A percentile compares a stretch with the other conserved stretches of the same genome.
Conservation (phyloP, 768 basidiomycete species). For the Tylopilus sp. region DNA sequence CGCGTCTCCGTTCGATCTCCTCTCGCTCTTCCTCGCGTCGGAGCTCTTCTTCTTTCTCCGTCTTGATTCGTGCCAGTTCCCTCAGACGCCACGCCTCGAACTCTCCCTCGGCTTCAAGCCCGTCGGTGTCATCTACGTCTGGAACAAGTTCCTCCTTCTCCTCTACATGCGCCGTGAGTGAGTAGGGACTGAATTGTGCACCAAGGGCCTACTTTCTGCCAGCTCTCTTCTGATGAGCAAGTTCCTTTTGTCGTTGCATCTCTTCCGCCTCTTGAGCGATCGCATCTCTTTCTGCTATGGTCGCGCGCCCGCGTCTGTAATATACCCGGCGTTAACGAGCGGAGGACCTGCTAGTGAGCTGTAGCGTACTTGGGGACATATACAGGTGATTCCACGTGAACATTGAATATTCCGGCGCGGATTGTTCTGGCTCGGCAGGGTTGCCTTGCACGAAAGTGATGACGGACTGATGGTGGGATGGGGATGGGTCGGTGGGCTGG, state of each 20-base stretch:
- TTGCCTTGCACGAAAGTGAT: slow-evolving; percentile 9
- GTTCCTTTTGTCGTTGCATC: slow-evolving; percentile 60
- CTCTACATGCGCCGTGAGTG: slow-evolving; percentile 46
- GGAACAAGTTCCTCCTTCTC: slow-evolving; percentile 81
- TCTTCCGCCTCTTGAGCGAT: slow-evolving; percentile 76
- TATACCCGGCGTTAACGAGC: slow-evolving; percentile 1
- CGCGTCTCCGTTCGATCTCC: slow-evolving; percentile 87
- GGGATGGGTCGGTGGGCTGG: not conserved
- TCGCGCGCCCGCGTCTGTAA: slow-evolving; percentile 66
- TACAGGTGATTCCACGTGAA: slow-evolving; percentile 71
- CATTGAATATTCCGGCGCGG: slow-evolving; percentile 58
- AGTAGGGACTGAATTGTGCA: not conserved
- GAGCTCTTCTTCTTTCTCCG: slow-evolving; percentile 87
- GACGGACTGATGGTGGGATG: slow-evolving; percentile 11
- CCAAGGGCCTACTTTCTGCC: slow-evolving; percentile 69
- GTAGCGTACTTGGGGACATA: slow-evolving; percentile 86
- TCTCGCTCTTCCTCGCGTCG: slow-evolving; percentile 80
- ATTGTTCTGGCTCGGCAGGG: slow-evolving; percentile 49
- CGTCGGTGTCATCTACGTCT: slow-evolving; percentile 95
- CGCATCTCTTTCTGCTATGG: slow-evolving; percentile 66
- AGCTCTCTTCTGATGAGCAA: slow-evolving; percentile 84
- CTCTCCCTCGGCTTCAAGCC: slow-evolving; percentile 80
- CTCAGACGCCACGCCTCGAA: slow-evolving; percentile 96
- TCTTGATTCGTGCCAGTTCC: slow-evolving; percentile 89
- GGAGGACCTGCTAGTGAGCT: not conserved